Evolutionary conservation across 306 rosid genomes (phyloP).

Genomic region (Begonia masoniana): DNA sequence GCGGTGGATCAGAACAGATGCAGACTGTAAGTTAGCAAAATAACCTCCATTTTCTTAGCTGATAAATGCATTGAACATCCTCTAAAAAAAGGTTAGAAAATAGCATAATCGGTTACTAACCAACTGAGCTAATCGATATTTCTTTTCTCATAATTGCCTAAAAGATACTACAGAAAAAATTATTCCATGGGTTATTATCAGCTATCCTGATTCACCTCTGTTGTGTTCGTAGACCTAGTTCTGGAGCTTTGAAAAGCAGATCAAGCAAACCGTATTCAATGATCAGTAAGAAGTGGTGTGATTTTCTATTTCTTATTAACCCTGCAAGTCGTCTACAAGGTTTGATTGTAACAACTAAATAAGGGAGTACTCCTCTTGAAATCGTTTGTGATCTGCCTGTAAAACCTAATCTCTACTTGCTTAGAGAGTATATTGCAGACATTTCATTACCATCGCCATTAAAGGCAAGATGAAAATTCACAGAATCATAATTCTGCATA

Average conservation of each 20-base stretch:
- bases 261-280: conserved; percentile 12
- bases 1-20: conserved; percentile 91
- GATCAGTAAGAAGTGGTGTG: conserved; percentile 11
- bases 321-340: neutral
- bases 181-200: neutral
- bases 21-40: conserved; percentile 56
- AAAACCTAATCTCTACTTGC: neutral
- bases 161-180: no score
- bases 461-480: no score
- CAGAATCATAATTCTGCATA: no score
- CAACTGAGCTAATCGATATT: no score
- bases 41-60: neutral
- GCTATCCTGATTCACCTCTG: conserved; percentile 11
- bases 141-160: no score
- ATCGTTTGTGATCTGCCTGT: neutral
- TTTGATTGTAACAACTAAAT: conserved; percentile 1
- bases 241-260: conserved; percentile 59
- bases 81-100: no score
- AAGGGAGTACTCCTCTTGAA: neutral
- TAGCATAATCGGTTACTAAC: no score
- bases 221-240: conserved; percentile 44
- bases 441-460: neutral
- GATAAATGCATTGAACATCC: neutral
- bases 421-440: neutral
- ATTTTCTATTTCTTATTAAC: neutral